Base-by-base conservation (phyloP, 495 filamentous ascomycete species). In the Lophiostoma macrostomum region DNA sequence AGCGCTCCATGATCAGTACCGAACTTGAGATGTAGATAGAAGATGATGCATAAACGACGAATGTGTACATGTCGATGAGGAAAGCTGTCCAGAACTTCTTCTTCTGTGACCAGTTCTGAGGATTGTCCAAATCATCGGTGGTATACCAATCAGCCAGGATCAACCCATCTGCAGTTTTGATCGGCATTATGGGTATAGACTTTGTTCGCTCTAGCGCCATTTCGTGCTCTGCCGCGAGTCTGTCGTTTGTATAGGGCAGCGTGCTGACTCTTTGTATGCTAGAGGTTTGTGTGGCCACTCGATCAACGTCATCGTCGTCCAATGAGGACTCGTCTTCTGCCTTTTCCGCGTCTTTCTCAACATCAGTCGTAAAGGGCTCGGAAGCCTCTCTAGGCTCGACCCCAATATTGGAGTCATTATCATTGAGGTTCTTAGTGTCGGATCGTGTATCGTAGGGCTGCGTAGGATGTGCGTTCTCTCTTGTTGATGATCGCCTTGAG, bases 81-180 rank as follows among this genome's bases (percentile, higher is more conserved):
- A 62, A 65, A 10, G 56, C 41, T 1, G 68, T 60, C 24, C 68
- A 56, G n/a, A 57, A 16, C 42, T 73, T 74, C 55, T 69, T 71
- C 18, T 5, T 30, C 30, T 63, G 64, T 2, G 71, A 69, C 79
- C 79, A 82, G 42, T 80, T 81, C 32, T 79, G 74, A 2, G 79
- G 79, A 42, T 82, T 80, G 4, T 69, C 76, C 7, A 67, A 57
- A 56, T 80, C 79, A 30, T 76, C 71, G 4, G 74, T 73, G 32
- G 68, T 71, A 55, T 80, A 79, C 79, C 79, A 81, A 46, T 79
- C 74, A n/a, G 78, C 76, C 0, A 80, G 43, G 25, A 65, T 63
- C 13, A 43, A 50, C 20, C 64, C 64, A 43, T 67, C 62, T n/a
- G 54, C 35, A 14, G 58, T 67, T 30, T 31, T 50, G 11, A 27